Evolutionary conservation across 306 rosid genomes (phyloP), one percentile per base, ranked within the genome.

Genomic region (Pyrus pyrifolia): DNA sequence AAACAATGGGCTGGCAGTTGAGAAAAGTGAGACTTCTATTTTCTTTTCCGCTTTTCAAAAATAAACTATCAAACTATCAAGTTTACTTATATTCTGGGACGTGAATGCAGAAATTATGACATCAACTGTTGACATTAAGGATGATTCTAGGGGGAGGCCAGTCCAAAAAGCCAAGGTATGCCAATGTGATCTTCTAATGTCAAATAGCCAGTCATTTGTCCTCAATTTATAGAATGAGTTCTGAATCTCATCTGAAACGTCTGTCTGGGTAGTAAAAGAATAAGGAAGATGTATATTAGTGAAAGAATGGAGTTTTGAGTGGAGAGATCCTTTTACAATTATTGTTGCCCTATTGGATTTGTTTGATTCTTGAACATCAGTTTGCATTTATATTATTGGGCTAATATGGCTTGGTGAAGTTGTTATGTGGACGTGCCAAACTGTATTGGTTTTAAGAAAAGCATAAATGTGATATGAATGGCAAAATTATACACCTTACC

Each of bases 61-160:
- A 61, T 1, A 60, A 62, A 11, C 35, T 22, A 3, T 64, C 19
- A 19, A 60, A 53, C 25, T 68, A 4, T 51, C 15, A 13, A 38
- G 4, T 42, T 18, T 68, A 59, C 12, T 58, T 35, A 35, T 35
- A 49, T 74, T 62, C 27, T 62, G 6, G 44, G 15, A 23, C 35
- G 11, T 60, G 8, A 38, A 42, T 8, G 69, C 81, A 85, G 88
- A 85, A 82, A 85, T 85, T 58, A 59, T 80, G 83, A 85, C 88
- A 11, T 85, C 88, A 25, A 82, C 88, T 61, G 86, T 85, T 52
- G 88, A 85, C 63, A 85, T 85, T 63, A 85, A 79, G 80, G 88
- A 85, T 59, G 88, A 85, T 60, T 71, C 86, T 12, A 82, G 88
- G 76, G 88, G 88, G 19, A 67, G 88, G 55, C 83, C 85, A 12